These are phyloP conservation scores for Globisporangium okanoganense DNA, from an alignment of 352 stramenopile species.

Conservation along the genomic window DNA sequence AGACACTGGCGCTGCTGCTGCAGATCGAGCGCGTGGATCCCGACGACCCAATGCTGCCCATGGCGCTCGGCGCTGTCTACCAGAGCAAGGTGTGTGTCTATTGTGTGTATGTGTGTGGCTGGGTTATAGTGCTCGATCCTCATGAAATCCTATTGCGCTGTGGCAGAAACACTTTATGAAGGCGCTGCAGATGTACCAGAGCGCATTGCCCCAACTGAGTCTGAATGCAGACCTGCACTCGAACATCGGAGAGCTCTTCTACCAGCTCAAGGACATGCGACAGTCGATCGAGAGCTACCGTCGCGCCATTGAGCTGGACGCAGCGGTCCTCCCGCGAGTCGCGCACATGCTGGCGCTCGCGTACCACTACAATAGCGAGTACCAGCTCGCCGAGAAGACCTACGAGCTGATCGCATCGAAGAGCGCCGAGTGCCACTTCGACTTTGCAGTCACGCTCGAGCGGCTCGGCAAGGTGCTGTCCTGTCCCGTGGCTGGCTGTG, in stretches of 20 bases:
- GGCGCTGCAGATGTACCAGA: conserved; percentile 21
- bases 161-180: conserved; percentile 20
- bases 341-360: conserved; percentile 35
- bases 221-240: conserved; percentile 18
- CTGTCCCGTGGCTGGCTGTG: neutral
- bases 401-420: conserved; percentile 21
- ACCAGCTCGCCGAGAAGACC: conserved; percentile 22
- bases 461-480: conserved; percentile 34
- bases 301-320: conserved; percentile 17
- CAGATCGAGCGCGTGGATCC: conserved; percentile 24
- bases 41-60: conserved; percentile 14
- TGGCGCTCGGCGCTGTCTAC: conserved; percentile 29
- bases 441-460: conserved; percentile 50
- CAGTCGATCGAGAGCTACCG: conserved; percentile 12
- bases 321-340: neutral
- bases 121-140: neutral
- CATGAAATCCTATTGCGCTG: neutral
- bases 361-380: conserved; percentile 30
- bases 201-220: conserved; percentile 14
- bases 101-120: neutral
- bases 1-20: conserved; percentile 24
- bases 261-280: conserved; percentile 20
- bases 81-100: conserved; percentile 16
- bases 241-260: conserved; percentile 33
- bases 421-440: conserved; percentile 40